Evolutionary conservation across 441 rosid genomes (phyloP), one percentile per base, ranked within the genome.

Genomic region (Lepidium campestre): DNA sequence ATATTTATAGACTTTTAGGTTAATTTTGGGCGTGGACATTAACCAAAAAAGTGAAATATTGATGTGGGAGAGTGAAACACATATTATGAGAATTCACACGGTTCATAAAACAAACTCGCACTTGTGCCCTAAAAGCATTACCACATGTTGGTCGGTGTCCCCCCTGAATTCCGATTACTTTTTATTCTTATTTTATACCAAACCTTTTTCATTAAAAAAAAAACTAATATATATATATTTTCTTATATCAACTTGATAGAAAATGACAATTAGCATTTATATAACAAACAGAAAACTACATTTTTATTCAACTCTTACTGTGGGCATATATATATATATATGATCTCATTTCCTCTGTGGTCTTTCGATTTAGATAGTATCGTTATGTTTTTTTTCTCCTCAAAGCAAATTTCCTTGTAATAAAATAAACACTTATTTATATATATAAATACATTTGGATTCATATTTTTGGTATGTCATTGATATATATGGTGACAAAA

Each of bases 41-140:
- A 61, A 61, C 69, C 41, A 60, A 67, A 65, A 61, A 73, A 20
- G 77, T 74, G 54, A 62, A 54, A 20, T n/a, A 29, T 67, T 53
- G 29, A 44, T 53, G 68, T 47, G 46, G 48, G 66, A 68, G 60
- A 78, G 72, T 75, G 84, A 77, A 75, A 61, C 69, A 78, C 66
- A 76, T 66, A 78, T 61, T 69, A 44, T 65, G 76, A 67, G 56
- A 61, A 27, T 36, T 54, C 64, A 61, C 68, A 61, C 73, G 68
- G 68, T 45, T 36, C 17, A 22, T 53, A 77, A 57, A 75, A 76
- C 23, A 67, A 65, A 22, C 60, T 47, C 68, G 55, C 69, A 74
- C 73, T 62, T 87, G 90, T 77, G 83, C 85, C 92, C 92, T 72
- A 76, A 87, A 87, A 86, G 90, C 85, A 78, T 68, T 78, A 86